Evolutionary conservation across 2,329 filamentous ascomycete species (phyloP).

Genomic region (Colletotrichum ledebouriae): DNA sequence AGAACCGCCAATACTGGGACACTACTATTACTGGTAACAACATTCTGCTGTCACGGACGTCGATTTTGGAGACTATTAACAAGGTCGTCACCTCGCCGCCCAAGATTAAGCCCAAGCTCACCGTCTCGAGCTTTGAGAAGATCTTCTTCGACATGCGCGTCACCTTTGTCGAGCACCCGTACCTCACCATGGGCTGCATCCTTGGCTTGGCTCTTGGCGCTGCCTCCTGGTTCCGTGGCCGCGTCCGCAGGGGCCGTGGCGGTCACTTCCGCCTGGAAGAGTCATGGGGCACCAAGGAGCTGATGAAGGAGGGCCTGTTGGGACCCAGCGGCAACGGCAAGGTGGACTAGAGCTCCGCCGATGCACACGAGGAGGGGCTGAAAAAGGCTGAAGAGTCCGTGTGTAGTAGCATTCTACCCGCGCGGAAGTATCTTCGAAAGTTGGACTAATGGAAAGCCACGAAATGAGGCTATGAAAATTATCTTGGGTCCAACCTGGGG

Average conservation of each 20-base stretch:
- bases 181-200: conserved; percentile 69
- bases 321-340: conserved; percentile 61
- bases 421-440: conserved; percentile 32
- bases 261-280: conserved; percentile 75
- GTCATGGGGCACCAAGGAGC: conserved; percentile 61
- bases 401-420: background rate
- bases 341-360: conserved; percentile 57
- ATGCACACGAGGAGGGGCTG: conserved; percentile 12
- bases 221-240: conserved; percentile 67
- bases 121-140: conserved; percentile 79
- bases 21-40: conserved; percentile 88
- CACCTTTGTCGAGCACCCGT: conserved; percentile 71
- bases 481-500: conserved; percentile 23
- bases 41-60: conserved; percentile 90
- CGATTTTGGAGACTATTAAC: conserved; percentile 87
- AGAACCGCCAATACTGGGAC: conserved; percentile 97
- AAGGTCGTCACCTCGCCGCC: conserved; percentile 78
- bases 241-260: conserved; percentile 66
- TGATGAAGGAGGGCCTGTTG: conserved; percentile 77
- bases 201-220: conserved; percentile 67
- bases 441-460: conserved; percentile 42
- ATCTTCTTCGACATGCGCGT: conserved; percentile 76
- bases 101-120: conserved; percentile 81
- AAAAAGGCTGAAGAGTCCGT: conserved; percentile 29
- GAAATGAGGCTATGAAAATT: conserved; percentile 40